Evolutionary conservation across 2,329 filamentous ascomycete species (phyloP).

Genomic region (Periconia sp.): DNA sequence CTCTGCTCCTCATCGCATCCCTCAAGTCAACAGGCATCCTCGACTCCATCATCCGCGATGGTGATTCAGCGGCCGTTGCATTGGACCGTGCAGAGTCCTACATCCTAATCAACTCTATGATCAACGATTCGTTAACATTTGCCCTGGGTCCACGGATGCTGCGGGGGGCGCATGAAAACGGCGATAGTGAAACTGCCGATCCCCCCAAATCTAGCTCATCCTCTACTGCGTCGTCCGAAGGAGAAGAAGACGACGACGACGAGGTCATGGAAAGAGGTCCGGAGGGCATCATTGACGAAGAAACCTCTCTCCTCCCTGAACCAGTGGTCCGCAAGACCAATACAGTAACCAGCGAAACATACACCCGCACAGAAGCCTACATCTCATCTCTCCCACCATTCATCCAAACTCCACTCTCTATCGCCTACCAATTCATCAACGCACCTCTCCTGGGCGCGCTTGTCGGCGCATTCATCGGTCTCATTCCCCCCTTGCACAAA

Average conservation of each 20-base stretch:
- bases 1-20: constrained; percentile 55
- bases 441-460: constrained; percentile 63
- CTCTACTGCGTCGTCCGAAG: constrained; percentile 3
- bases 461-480: constrained; percentile 60
- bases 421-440: constrained; percentile 59
- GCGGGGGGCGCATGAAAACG: too few relatives aligned
- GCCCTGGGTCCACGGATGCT: constrained; percentile 60
- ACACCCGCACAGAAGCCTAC: constrained; percentile 35
- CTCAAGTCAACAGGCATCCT: constrained; percentile 61
- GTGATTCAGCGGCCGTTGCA: constrained; percentile 49
- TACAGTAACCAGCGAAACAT: constrained; percentile 33
- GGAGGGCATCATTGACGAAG: constrained; percentile 43
- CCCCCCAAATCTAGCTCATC: constrained; percentile 4
- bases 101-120: constrained; percentile 66
- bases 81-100: constrained; percentile 65
- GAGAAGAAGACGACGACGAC: constrained; percentile 23
- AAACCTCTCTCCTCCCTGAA: constrained; percentile 55
- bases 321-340: constrained; percentile 31
- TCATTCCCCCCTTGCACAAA: constrained; percentile 60
- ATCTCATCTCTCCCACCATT: constrained; percentile 42
- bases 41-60: constrained; percentile 47
- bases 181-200: constrained; percentile 13
- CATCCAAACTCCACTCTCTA: constrained; percentile 44
- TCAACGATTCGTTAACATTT: constrained; percentile 66
- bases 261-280: constrained; percentile 26